Conservation (phyloP, 148 eudicot genomes). For the Diospyros lotus region DNA sequence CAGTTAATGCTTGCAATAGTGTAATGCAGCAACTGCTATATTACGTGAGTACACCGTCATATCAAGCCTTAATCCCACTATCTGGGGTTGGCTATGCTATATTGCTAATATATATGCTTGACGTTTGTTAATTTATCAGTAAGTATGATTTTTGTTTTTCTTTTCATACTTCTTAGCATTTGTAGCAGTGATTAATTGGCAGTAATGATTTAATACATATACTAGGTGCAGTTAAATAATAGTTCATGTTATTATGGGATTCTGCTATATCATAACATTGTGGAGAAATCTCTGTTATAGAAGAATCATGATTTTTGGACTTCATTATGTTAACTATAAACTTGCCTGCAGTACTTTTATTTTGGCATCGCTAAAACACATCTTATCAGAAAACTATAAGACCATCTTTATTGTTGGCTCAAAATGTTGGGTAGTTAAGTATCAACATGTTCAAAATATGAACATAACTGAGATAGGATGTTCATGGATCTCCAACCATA, state of each 20-base stretch:
- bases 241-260: neutral
- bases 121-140: neutral
- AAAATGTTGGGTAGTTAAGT: too few species aligned
- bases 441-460: too few species aligned
- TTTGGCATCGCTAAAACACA: too few species aligned
- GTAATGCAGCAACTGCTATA: constrained; percentile 57
- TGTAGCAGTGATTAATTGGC: neutral
- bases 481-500: too few species aligned
- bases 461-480: too few species aligned
- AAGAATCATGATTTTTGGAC: neutral
- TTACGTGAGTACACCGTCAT: constrained; percentile 44
- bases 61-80: too few species aligned
- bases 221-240: too few species aligned
- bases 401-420: too few species aligned
- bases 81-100: too few species aligned
- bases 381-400: too few species aligned
- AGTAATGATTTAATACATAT: neutral
- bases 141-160: neutral
- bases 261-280: neutral
- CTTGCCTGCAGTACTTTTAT: too few species aligned
- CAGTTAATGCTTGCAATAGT: constrained; percentile 62
- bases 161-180: neutral
- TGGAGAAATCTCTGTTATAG: neutral
- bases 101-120: neutral
- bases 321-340: too few species aligned